These are phyloP conservation scores for Darksidea phi DNA, from an alignment of 495 filamentous ascomycete genomes.

Conservation along the genomic window DNA sequence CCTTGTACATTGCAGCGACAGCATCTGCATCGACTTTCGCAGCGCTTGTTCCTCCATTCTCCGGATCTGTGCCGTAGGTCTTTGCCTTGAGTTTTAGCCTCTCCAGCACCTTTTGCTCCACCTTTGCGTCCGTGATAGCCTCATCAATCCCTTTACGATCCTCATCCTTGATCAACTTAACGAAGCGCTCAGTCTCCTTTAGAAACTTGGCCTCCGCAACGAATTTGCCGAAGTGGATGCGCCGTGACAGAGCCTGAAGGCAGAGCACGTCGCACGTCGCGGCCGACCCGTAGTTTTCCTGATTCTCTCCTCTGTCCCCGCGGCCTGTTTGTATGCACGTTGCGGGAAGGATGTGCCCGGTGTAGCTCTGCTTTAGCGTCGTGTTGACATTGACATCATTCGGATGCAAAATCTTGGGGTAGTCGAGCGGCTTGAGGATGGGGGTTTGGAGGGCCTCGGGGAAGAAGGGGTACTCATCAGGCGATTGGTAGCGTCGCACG, in stretches of 20 bases:
- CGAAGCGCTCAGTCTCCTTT: constrained; percentile 76
- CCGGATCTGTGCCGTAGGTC: constrained; percentile 92
- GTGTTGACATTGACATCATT: constrained; percentile 92
- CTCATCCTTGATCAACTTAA: constrained; percentile 70
- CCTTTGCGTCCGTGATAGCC: constrained; percentile 84
- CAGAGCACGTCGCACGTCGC: constrained; percentile 89
- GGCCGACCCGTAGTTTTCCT: constrained; percentile 93
- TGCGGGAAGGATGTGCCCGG: constrained; percentile 74
- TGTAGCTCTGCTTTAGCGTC: constrained; percentile 82
- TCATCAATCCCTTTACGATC: constrained; percentile 79
- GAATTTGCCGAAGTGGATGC: constrained; percentile 98
- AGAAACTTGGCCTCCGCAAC: constrained; percentile 98
- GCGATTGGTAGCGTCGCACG: constrained; percentile 90
- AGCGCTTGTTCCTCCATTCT: constrained; percentile 53
- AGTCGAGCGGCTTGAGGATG: constrained; percentile 81
- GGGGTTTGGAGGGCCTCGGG: constrained; percentile 74
- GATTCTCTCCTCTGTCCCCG: constrained; percentile 76
- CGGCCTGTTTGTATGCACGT: constrained; percentile 71
- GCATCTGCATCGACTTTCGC: constrained; percentile 89
- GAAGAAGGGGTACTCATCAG: constrained; percentile 98
- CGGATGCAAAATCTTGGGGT: constrained; percentile 85
- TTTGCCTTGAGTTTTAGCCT: constrained; percentile 85
- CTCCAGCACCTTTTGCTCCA: constrained; percentile 91
- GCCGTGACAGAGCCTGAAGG: constrained; percentile 84
- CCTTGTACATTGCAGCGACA: constrained; percentile 91